Evolutionary conservation across 2,329 filamentous ascomycete species (phyloP), one percentile per base, ranked within the genome.

Genomic region (Cercospora nicotianae): DNA sequence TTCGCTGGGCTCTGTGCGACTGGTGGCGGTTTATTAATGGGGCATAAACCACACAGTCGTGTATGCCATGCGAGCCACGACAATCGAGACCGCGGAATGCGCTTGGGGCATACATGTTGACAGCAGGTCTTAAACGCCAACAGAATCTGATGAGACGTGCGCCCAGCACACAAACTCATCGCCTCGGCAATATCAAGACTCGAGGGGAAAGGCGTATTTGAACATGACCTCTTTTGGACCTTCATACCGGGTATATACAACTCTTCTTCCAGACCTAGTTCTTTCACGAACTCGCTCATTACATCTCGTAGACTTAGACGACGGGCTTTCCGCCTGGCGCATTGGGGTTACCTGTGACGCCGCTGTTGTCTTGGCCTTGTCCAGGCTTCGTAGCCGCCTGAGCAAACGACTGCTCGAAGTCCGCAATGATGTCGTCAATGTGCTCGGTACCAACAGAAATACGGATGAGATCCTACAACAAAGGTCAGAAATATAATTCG

Each of bases 381-480:
- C 74, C 67, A 3, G 77, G 81, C 77, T 82, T 82, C 9, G 82
- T 83, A 1, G 80, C 80, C 6, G 82, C 77, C 28, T 87, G 85
- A 77, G 88, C 86, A 81, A 97, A 96, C 0, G 92, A 91, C 84
- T 97, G 94, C 80, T 94, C 90, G 78, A 98, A 97, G 81, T 98
- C 94, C 74, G 89, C 91, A 77, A 97, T 95, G 76, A 98, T 97
- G 77, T 98, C 94, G 82, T 97, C 94, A 78, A 98, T 96, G 80
- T 97, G 93, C 83, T 98, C 94, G 0, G 91, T 96, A 63, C 94
- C 94, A 67, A 97, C 94, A 0, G 94, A 97, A 77, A 98, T 95
- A 70, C 94, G 91, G 80, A 98, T 97, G 45, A 94, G 88, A 77
- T 96, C 94, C 86, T 93, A 79, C 10, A 61, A 57, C 23, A n/a